Conservation (phyloP, 2,329 filamentous ascomycete genomes). For the Arthroderma uncinatum region DNA sequence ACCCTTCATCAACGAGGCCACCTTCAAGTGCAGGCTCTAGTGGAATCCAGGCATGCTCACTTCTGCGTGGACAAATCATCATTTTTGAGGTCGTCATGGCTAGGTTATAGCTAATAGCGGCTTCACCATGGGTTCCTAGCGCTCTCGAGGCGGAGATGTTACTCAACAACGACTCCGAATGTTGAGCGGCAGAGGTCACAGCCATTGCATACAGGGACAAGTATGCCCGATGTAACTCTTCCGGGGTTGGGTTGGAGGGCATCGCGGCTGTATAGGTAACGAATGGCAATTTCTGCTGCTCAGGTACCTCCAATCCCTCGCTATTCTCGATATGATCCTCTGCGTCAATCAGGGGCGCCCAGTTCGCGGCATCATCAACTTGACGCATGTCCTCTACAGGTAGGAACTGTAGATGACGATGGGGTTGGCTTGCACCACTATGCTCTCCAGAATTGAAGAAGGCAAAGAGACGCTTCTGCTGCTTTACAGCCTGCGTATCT, state of each 20-base stretch:
- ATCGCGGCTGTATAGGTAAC: constrained; percentile 38
- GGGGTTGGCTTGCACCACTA: constrained; percentile 39
- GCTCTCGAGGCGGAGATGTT: not conserved
- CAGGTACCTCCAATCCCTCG: constrained; percentile 10
- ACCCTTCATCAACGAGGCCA: constrained; percentile 23
- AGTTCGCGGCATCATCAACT: constrained; percentile 21
- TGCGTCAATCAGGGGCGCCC: constrained; percentile 41
- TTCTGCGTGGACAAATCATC: constrained; percentile 42
- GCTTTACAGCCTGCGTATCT: not conserved
- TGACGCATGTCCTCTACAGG: constrained; percentile 35
- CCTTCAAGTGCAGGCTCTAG: constrained; percentile 27
- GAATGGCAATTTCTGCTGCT: constrained; percentile 36
- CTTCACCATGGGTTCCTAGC: constrained; percentile 22
- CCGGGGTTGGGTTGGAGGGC: constrained; percentile 30
- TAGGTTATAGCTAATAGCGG: constrained; percentile 47
- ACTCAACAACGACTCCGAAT: constrained; percentile 1
- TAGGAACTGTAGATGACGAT: constrained; percentile 39
- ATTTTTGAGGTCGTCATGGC: constrained; percentile 45
- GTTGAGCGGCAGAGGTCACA: constrained; percentile 3
- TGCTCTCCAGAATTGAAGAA: constrained; percentile 42
- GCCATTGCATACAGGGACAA: constrained; percentile 31
- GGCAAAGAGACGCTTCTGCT: constrained; percentile 30
- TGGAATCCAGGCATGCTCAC: constrained; percentile 35
- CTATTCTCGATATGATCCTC: not conserved
- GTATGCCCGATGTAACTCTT: constrained; percentile 30